Evolutionary conservation across 768 basidiomycete species (phyloP).

Genomic region (Termitomyces sp.): DNA sequence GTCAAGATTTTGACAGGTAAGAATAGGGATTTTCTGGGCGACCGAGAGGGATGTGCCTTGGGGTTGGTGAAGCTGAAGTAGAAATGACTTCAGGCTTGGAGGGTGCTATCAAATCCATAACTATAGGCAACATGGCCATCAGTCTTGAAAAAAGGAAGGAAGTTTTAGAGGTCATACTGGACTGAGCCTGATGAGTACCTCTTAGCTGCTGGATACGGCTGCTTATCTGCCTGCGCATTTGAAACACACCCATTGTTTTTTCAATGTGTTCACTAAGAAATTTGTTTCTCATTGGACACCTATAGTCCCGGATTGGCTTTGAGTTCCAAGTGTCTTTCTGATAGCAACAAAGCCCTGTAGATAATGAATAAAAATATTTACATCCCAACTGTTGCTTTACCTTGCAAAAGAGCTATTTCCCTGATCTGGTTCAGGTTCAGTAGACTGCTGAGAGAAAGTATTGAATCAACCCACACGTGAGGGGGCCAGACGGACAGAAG

Average conservation of each 20-base stretch:
- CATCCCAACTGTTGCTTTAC: constrained; percentile 19
- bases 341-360: constrained; percentile 45
- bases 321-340: constrained; percentile 43
- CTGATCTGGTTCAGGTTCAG: constrained; percentile 16
- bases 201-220: constrained; percentile 55
- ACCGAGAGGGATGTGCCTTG: constrained; percentile 16
- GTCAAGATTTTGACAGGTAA: constrained; percentile 1
- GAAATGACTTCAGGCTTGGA: neutral
- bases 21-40: constrained; percentile 16
- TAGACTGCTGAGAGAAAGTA: neutral
- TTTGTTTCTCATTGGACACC: constrained; percentile 58
- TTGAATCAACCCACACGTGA: constrained; percentile 27
- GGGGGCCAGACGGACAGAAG: constrained; percentile 64
- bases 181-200: constrained; percentile 41
- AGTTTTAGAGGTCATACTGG: neutral
- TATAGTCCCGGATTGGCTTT: constrained; percentile 44
- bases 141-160: neutral
- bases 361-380: neutral
- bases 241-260: constrained; percentile 43
- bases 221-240: constrained; percentile 58
- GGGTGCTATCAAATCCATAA: constrained; percentile 22
- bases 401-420: constrained; percentile 54
- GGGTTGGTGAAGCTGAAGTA: constrained; percentile 5
- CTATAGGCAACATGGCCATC: neutral
- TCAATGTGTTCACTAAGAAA: constrained; percentile 60